Percentiles rank a stretch among this genome's conserved stretches.
phyloP scores from a whole-genome alignment of 1,139 yeast species.

The Protomyces gravidus region DNA sequence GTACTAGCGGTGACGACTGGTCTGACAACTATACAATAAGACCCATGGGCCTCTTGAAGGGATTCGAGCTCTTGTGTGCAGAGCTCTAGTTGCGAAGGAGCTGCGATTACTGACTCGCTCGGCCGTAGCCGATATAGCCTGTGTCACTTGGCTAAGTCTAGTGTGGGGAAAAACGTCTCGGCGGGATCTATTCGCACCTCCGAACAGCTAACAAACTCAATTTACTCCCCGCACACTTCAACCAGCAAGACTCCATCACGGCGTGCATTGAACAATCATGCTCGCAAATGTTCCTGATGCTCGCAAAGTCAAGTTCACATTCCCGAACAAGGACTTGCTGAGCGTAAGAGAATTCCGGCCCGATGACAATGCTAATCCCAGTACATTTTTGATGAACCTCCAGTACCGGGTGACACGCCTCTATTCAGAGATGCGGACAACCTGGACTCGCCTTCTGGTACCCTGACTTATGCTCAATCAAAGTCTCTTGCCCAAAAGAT shows the following conservation, averaged over 20 bases:
- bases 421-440: slow-evolving; percentile 21
- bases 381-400: slow-evolving; percentile 24
- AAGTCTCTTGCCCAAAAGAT: slow-evolving; percentile 5
- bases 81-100: no score
- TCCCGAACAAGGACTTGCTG: slow-evolving; percentile 13
- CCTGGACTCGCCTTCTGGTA: not conserved
- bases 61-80: slow-evolving; percentile 12
- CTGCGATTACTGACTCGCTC: no score
- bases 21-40: slow-evolving; percentile 18
- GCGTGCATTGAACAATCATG: not conserved
- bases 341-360: slow-evolving; percentile 5
- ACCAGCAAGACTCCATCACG: no score
- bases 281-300: slow-evolving; percentile 18
- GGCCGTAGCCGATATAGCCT: no score
- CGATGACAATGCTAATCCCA: not conserved
- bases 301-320: slow-evolving; percentile 1
- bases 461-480: slow-evolving; percentile 11
- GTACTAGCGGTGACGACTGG: slow-evolving; percentile 20
- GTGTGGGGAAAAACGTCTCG: no score
- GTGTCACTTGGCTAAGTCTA: no score
- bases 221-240: no score
- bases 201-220: no score
- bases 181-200: no score
- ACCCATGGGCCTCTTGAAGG: slow-evolving; percentile 12
- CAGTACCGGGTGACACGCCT: slow-evolving; percentile 5